These are phyloP conservation scores for Metschnikowia cerradonensis DNA, from an alignment of 805 yeast species.

Conservation along the genomic window DNA sequence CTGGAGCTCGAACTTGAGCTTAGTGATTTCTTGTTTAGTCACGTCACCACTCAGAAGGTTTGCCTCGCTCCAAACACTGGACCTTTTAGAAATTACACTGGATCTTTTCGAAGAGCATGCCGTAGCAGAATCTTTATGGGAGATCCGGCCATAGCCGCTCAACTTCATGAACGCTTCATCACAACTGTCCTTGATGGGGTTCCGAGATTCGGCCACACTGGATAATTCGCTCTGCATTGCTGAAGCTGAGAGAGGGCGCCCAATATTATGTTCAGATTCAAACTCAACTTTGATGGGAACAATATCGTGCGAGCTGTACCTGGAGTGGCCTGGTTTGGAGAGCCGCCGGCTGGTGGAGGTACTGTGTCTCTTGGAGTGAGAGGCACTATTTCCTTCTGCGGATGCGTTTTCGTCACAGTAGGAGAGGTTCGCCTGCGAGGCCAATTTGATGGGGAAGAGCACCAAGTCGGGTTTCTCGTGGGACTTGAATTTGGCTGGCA, in stretches of 20 bases:
- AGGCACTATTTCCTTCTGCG: neutral
- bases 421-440: conserved; percentile 20
- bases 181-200: conserved; percentile 16
- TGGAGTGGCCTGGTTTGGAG: conserved; percentile 31
- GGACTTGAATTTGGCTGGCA: conserved; percentile 30
- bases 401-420: conserved; percentile 19
- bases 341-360: conserved; percentile 22
- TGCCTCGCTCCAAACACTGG: conserved; percentile 25
- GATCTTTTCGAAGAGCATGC: conserved; percentile 17
- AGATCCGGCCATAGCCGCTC: conserved; percentile 21
- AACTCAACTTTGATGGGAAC: conserved; percentile 43
- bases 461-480: conserved; percentile 32
- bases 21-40: conserved; percentile 46
- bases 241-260: conserved; percentile 28
- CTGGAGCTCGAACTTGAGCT: conserved; percentile 49
- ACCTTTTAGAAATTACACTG: conserved; percentile 23
- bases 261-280: conserved; percentile 22
- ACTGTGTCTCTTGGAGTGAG: conserved; percentile 12
- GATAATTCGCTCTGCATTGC: conserved; percentile 16
- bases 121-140: conserved; percentile 17
- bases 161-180: conserved; percentile 28
- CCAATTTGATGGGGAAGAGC: conserved; percentile 39
- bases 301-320: conserved; percentile 42
- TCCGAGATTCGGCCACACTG: conserved; percentile 14
- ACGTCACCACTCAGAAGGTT: conserved; percentile 22